Evolutionary conservation across 192 early-diverging fungal species (phyloP).

Genomic region (Rhizophlyctis rosea): DNA sequence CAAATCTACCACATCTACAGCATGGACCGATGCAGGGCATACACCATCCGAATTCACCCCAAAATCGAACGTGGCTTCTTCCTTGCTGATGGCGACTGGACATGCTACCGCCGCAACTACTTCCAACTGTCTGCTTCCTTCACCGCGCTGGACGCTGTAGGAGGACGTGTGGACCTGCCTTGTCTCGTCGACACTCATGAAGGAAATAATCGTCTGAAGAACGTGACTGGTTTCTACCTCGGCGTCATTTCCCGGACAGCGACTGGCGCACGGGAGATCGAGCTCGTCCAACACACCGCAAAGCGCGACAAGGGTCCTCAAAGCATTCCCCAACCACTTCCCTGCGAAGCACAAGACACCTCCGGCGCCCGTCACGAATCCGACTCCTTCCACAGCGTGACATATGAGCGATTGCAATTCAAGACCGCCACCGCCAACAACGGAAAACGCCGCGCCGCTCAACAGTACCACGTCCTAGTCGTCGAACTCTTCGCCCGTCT

Average conservation of each 20-base stretch:
- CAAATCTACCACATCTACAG: conserved; percentile 65
- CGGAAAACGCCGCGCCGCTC: conserved; percentile 86
- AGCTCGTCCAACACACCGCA: conserved; percentile 90
- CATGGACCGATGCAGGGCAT: conserved; percentile 55
- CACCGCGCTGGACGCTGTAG: conserved; percentile 29
- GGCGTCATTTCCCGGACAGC: conserved; percentile 74
- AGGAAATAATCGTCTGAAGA: conserved; percentile 44
- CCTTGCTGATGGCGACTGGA: conserved; percentile 86
- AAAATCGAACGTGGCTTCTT: conserved; percentile 97
- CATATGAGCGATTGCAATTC: conserved; percentile 95
- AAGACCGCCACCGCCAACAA: conserved; percentile 96
- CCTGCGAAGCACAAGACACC: conserved; percentile 19
- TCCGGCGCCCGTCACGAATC: neutral
- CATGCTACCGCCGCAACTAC: conserved; percentile 96
- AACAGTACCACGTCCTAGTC: conserved; percentile 89
- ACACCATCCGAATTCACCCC: conserved; percentile 57
- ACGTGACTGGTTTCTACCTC: conserved; percentile 67
- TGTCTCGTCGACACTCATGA: conserved; percentile 74
- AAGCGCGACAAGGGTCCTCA: conserved; percentile 93
- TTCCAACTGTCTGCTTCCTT: conserved; percentile 85
- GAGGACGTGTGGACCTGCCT: conserved; percentile 48
- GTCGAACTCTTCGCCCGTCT: conserved; percentile 77
- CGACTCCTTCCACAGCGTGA: conserved; percentile 47
- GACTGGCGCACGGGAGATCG: conserved; percentile 70
- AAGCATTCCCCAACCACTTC: conserved; percentile 44